Conservation (phyloP, 2,329 filamentous ascomycete species). For the Pezicula carpinea region DNA sequence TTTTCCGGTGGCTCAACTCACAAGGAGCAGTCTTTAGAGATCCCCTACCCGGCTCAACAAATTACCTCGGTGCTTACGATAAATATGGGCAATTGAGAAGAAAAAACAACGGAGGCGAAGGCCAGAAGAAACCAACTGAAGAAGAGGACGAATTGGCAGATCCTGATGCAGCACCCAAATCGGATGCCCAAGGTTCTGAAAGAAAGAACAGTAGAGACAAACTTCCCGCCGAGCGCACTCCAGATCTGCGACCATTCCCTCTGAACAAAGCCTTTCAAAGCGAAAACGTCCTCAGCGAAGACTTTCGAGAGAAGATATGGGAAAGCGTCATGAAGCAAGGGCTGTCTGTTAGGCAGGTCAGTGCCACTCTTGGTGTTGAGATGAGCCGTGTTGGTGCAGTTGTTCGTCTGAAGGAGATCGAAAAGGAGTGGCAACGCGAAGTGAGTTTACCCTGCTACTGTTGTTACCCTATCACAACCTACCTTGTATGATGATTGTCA, state of each 20-base stretch:
- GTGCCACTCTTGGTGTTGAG: conserved; percentile 58
- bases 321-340: conserved; percentile 48
- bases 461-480: conserved; percentile 1
- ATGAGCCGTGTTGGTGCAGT: conserved; percentile 68
- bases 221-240: conserved; percentile 14
- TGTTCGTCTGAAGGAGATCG: conserved; percentile 63
- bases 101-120: neutral
- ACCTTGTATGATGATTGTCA: conserved; percentile 60
- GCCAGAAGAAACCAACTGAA: neutral
- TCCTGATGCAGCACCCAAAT: conserved; percentile 3
- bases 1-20: conserved; percentile 26
- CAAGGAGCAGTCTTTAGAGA: conserved; percentile 22
- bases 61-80: conserved; percentile 28
- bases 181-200: conserved; percentile 1
- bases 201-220: neutral
- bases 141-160: neutral
- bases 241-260: conserved; percentile 50
- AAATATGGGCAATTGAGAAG: conserved; percentile 23
- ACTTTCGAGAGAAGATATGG: conserved; percentile 60
- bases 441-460: conserved; percentile 43
- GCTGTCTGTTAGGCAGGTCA: conserved; percentile 57
- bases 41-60: conserved; percentile 24
- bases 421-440: conserved; percentile 59
- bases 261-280: conserved; percentile 56
- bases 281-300: conserved; percentile 59